Evolutionary conservation across 306 rosid genomes (phyloP), one percentile per base, ranked within the genome.

Genomic region (Astragalus glycyphyllos): DNA sequence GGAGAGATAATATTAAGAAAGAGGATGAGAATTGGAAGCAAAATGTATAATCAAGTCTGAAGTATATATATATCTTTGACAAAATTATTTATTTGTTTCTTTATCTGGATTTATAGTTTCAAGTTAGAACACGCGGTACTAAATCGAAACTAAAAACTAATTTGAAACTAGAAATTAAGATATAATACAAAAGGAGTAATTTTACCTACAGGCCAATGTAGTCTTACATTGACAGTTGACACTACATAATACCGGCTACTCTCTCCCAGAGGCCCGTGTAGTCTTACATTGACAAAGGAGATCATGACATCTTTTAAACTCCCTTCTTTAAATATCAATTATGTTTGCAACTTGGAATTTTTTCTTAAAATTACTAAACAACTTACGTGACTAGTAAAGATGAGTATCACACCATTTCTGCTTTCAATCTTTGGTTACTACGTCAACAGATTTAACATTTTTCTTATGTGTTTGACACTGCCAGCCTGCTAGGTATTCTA

Each of bases 361-460:
- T 49, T 59, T 47, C 20, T 35, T 15, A 54, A n/a, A 71, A 32
- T 42, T 60, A 56, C 12, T 58, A 17, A 6, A 50, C 15, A 35
- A 29, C 34, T 40, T 17, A 5, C 3, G 57, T 57, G 32, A 75
- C 15, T 54, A 42, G 4, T 26, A 47, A 35, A 41, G 8, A 60
- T 16, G 38, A 63, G 45, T 46, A 45, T 16, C 12, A 7, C 16
- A 34, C 26, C 32, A 32, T 69, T 65, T 72, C 14, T 57, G 8
- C 60, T 38, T 32, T 69, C 65, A n/a, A 56, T 45, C 62, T 62
- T 42, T 29, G 12, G 40, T 44, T 57, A 73, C 61, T 38, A 61
- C 57, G 40, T 34, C 53, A 6, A 57, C 32, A 72, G 7, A 57
- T 72, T 69, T 59, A 78, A 65, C 71, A 83, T 65, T 42, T 42